Conservation (phyloP, 1,284 basidiomycete genomes). For the Sporisorium exsertum region DNA sequence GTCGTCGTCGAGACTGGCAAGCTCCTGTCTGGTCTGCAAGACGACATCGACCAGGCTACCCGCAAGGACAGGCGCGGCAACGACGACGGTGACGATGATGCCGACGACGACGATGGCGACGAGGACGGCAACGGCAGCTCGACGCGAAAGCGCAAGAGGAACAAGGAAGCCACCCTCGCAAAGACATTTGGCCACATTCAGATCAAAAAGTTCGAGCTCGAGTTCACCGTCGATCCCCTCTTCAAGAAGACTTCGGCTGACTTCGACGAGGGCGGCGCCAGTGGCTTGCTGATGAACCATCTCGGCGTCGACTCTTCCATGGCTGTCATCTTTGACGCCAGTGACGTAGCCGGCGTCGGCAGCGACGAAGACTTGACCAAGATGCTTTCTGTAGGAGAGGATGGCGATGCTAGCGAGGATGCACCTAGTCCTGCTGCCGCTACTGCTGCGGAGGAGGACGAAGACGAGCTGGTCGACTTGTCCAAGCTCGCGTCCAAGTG, state of each 20-base stretch:
- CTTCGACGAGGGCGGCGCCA: constrained; percentile 97
- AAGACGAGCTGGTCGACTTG: constrained; percentile 45
- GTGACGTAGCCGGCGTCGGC: constrained; percentile 83
- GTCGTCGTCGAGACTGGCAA: constrained; percentile 97
- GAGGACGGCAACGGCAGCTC: constrained; percentile 76
- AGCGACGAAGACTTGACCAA: constrained; percentile 75
- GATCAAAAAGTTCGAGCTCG: constrained; percentile 79
- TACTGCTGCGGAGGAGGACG: constrained; percentile 21
- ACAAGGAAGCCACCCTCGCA: constrained; percentile 66
- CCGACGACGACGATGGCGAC: constrained; percentile 70
- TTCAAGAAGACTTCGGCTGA: constrained; percentile 98
- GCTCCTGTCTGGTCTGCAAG: constrained; percentile 88
- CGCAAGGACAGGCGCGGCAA: constrained; percentile 54
- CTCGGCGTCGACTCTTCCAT: constrained; percentile 82
- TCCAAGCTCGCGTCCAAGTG: constrained; percentile 55
- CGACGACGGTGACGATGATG: constrained; percentile 71
- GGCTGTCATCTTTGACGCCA: constrained; percentile 94
- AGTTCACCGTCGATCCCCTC: constrained; percentile 94
- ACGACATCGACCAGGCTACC: constrained; percentile 65
- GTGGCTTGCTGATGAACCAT: constrained; percentile 74
- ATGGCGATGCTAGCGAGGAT: constrained; percentile 21
- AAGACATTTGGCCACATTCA: constrained; percentile 77
- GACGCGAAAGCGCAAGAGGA: constrained; percentile 71
- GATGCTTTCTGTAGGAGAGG: constrained; percentile 39
- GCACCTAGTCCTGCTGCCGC: constrained; percentile 17